Evolutionary conservation across 1,284 basidiomycete genomes (phyloP).

Genomic region (Tilletiopsis washingtonensis): DNA sequence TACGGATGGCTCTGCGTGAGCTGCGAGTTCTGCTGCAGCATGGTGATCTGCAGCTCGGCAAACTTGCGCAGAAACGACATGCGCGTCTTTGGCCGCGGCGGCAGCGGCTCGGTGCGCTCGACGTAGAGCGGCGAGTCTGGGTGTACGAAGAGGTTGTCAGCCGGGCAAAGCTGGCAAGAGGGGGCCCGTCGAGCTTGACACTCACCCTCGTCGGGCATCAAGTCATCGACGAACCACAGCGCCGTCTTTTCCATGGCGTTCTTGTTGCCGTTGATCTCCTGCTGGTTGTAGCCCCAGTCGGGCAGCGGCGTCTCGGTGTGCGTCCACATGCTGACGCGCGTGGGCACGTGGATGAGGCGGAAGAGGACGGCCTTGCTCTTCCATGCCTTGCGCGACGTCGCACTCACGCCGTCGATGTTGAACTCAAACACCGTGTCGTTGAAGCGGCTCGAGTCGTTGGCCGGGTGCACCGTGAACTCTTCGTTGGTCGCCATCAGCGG

Average conservation of each 20-base stretch:
- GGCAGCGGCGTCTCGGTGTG: conserved; percentile 68
- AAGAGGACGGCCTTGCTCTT: conserved; percentile 33
- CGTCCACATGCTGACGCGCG: conserved; percentile 90
- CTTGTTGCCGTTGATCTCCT: conserved; percentile 98
- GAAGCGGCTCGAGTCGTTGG: conserved; percentile 51
- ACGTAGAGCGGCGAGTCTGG: no score
- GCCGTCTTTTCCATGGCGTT: conserved; percentile 72
- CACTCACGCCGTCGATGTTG: conserved; percentile 18
- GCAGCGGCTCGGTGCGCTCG: conserved; percentile 22
- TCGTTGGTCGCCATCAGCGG: conserved; percentile 96
- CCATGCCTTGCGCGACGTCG: conserved; percentile 11
- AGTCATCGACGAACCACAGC: conserved; percentile 79
- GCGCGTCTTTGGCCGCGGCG: conserved; percentile 63
- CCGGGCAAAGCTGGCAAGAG: background rate
- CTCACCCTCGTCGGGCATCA: conserved; percentile 66
- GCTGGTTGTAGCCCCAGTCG: conserved; percentile 93
- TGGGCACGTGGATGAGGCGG: conserved; percentile 67
- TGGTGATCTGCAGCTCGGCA: conserved; percentile 81
- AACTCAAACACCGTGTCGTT: conserved; percentile 49
- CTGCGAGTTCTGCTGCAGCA: conserved; percentile 97
- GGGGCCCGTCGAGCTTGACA: conserved; percentile 9
- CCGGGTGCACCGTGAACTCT: conserved; percentile 65
- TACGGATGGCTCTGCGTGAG: conserved; percentile 89
- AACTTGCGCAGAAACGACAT: conserved; percentile 84
- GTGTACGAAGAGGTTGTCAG: no score